Percentiles rank a stretch among this genome's conserved stretches.
These are phyloP conservation scores for Lachancea dasiensis DNA, from an alignment of 805 yeast genomes.

Conservation along the genomic window DNA sequence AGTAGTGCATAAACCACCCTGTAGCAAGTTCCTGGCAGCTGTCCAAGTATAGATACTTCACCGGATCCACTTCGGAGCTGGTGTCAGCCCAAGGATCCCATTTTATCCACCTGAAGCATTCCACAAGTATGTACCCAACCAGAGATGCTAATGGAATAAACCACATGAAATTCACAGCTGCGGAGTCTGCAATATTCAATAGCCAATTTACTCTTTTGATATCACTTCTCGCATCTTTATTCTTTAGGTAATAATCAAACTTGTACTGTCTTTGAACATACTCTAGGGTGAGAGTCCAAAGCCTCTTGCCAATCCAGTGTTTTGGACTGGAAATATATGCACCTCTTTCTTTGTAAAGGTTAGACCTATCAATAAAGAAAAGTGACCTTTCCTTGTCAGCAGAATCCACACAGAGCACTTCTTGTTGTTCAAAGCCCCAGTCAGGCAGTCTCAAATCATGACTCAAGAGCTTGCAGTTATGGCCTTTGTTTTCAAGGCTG, in stretches of 20 bases:
- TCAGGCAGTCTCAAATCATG: conserved; percentile 70
- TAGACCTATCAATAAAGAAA: conserved; percentile 60
- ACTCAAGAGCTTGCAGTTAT: conserved; percentile 66
- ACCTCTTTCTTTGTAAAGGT: conserved; percentile 17
- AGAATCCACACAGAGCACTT: conserved; percentile 75
- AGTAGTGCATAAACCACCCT: conserved; percentile 29
- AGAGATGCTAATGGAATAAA: conserved; percentile 14
- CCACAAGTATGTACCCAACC: conserved; percentile 6
- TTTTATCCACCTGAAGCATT: conserved; percentile 1
- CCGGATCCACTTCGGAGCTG: background rate
- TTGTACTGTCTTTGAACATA: conserved; percentile 12
- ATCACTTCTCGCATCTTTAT: conserved; percentile 9
- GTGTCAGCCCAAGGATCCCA: conserved; percentile 19
- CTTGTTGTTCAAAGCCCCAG: conserved; percentile 83
- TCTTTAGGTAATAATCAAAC: conserved; percentile 19
- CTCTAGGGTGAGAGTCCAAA: conserved; percentile 15
- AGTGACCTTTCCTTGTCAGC: conserved; percentile 63
- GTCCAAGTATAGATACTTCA: conserved; percentile 10
- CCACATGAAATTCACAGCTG: conserved; percentile 17
- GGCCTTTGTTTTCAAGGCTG: conserved; percentile 58
- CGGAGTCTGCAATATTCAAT: conserved; percentile 7
- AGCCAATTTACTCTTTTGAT: conserved; percentile 20
- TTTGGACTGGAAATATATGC: conserved; percentile 17
- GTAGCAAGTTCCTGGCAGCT: conserved; percentile 17
- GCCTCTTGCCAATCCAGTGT: conserved; percentile 13